Percentiles rank a stretch among this genome's conserved stretches.
Evolutionary conservation across 257 asterid species (phyloP).

Genomic region (Jacaranda mimosifolia): DNA sequence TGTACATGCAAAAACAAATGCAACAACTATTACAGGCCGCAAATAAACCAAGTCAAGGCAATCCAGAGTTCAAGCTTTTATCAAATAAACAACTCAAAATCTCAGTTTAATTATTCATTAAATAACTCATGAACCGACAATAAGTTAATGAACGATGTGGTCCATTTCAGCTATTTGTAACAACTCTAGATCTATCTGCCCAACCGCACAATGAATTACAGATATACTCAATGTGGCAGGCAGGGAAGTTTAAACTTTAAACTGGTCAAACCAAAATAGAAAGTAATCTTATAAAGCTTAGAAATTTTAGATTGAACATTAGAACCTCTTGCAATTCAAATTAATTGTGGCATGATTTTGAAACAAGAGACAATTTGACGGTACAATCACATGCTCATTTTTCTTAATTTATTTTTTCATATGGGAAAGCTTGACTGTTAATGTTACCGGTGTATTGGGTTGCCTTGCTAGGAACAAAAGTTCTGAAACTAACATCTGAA

Average conservation of each 20-base stretch:
- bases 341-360: neutral
- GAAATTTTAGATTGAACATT: neutral
- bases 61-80: neutral
- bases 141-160: neutral
- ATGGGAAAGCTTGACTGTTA: neutral
- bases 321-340: neutral
- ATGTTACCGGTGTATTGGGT: too few relatives aligned
- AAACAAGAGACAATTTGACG: neutral
- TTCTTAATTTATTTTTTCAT: neutral
- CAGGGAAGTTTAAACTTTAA: neutral
- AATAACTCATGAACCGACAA: neutral
- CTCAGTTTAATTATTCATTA: neutral
- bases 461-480: neutral
- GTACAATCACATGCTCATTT: neutral
- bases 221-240: neutral
- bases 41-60: slow-evolving; percentile 1
- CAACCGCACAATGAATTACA: neutral
- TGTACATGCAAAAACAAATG: neutral
- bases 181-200: neutral
- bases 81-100: neutral
- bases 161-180: neutral
- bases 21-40: neutral
- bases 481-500: neutral
- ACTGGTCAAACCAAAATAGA: neutral
- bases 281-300: neutral